These are phyloP conservation scores for Mercurialis annua DNA, from an alignment of 345 rosid genomes.

Conservation along the genomic window DNA sequence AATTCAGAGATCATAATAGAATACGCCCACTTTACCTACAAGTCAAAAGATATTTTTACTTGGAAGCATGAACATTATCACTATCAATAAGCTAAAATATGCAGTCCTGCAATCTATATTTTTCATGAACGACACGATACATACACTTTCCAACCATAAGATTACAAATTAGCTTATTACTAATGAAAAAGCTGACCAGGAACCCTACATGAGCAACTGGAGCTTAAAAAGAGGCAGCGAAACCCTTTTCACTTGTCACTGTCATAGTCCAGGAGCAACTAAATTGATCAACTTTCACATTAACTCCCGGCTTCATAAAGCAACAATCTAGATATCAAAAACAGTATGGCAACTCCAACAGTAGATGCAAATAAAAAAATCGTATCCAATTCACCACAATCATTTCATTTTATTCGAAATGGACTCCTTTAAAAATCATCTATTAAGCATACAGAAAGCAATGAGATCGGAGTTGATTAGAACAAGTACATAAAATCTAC, in stretches of 20 bases:
- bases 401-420: neutral
- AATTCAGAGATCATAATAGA: slow-evolving; percentile 97
- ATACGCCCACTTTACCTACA: slow-evolving; percentile 99
- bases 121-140: slow-evolving; percentile 21
- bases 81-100: slow-evolving; percentile 42
- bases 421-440: no score
- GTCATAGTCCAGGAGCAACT: neutral
- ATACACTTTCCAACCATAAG: slow-evolving; percentile 20
- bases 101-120: slow-evolving; percentile 36
- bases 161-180: slow-evolving; percentile 5
- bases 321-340: neutral
- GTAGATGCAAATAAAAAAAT: neutral
- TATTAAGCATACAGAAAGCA: neutral
- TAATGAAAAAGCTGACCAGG: neutral
- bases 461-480: neutral
- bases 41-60: slow-evolving; percentile 88
- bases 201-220: neutral
- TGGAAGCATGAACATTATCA: slow-evolving; percentile 68
- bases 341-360: neutral
- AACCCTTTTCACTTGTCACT: slow-evolving; percentile 1
- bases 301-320: neutral
- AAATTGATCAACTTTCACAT: slow-evolving; percentile 1
- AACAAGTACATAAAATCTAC: neutral
- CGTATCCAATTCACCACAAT: neutral
- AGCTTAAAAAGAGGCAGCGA: neutral